Conservation (phyloP, 768 basidiomycete species). For the Sporobolomyces pararoseus region DNA sequence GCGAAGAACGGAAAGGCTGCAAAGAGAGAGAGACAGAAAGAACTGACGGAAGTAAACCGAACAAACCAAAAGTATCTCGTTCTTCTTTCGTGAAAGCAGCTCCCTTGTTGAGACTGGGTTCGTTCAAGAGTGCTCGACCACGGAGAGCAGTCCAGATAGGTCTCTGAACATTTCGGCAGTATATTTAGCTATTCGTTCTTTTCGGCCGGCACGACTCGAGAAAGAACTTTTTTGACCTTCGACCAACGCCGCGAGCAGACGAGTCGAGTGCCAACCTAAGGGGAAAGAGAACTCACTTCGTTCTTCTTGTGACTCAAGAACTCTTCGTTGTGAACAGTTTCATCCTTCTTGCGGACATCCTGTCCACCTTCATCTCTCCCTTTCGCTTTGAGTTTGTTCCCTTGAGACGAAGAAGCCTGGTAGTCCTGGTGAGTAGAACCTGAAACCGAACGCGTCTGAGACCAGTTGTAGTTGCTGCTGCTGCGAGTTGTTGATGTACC, state of each 20-base stretch:
- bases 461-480: too few relatives aligned
- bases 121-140: conserved; percentile 23
- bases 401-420: not conserved
- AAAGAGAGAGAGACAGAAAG: not conserved
- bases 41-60: conserved; percentile 51
- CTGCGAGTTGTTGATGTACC: not conserved
- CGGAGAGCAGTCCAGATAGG: conserved; percentile 39
- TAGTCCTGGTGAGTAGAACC: conserved; percentile 1
- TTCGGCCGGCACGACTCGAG: not conserved
- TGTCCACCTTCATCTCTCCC: conserved; percentile 4
- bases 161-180: too few relatives aligned
- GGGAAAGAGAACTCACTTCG: conserved; percentile 11
- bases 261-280: not conserved
- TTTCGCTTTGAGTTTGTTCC: conserved; percentile 25
- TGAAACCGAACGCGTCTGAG: not conserved
- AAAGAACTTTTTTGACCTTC: not conserved
- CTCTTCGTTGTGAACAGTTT: conserved; percentile 20
- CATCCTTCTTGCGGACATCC: conserved; percentile 4
- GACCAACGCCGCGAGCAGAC: too few relatives aligned
- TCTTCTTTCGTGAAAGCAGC: conserved; percentile 69
- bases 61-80: conserved; percentile 62
- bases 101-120: conserved; percentile 54
- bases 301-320: conserved; percentile 34
- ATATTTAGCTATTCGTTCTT: not conserved
- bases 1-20: too few relatives aligned